Evolutionary conservation across 2,329 filamentous ascomycete genomes (phyloP).

Genomic region (Fusarium pseudograminearum): DNA sequence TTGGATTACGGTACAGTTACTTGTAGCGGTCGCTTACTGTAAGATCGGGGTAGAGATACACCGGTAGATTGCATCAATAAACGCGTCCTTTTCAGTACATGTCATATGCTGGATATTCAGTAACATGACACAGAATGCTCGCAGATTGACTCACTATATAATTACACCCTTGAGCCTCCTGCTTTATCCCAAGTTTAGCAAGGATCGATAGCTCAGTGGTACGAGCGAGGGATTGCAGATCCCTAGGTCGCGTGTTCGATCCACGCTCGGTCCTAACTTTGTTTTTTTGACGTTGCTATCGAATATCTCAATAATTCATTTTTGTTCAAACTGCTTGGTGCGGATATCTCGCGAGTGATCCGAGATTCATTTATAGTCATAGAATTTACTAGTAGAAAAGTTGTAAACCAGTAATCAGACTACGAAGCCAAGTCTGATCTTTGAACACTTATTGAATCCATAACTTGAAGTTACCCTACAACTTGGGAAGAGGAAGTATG

Average conservation of each 20-base stretch:
- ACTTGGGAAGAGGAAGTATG: neutral
- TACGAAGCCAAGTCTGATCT: neutral
- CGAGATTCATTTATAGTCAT: no score
- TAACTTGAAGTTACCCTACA: no score
- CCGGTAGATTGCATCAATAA: neutral
- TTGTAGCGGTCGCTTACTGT: neutral
- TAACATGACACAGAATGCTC: neutral
- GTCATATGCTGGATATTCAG: neutral
- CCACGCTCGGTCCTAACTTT: constrained; percentile 36
- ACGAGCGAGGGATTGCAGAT: constrained; percentile 44
- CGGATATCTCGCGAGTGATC: neutral
- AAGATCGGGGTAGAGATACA: neutral
- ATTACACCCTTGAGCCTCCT: fast-evolving
- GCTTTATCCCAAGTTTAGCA: neutral
- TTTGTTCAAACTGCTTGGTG: neutral
- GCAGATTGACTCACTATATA: neutral
- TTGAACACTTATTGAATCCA: no score
- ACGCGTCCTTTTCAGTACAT: no score
- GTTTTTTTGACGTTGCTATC: neutral
- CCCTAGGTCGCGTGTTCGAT: constrained; percentile 44
- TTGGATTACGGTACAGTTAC: no score
- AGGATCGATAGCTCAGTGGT: constrained; percentile 44
- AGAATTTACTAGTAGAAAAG: no score
- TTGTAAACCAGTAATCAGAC: neutral
- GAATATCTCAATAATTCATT: neutral